Percentiles rank a stretch among this genome's conserved stretches.
Evolutionary conservation across 176 grass and related monocot species (phyloP).

Genomic region (Oryza rufipogon): DNA sequence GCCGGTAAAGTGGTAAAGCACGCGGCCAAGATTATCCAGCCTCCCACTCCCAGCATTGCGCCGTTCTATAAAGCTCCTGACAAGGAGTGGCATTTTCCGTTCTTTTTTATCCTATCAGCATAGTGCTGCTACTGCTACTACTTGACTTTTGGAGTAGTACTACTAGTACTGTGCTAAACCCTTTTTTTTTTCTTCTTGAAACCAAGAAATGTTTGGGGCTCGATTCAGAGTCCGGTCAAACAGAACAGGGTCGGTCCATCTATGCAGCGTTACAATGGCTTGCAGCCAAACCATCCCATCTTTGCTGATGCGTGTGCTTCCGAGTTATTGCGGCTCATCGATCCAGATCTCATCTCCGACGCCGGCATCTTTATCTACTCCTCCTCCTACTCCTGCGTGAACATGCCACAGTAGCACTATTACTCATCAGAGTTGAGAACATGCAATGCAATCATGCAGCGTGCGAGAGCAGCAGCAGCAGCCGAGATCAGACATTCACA

Average conservation of each 20-base stretch:
- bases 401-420: background rate
- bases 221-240: conserved; percentile 23
- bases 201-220: background rate
- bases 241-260: background rate
- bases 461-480: no score
- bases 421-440: background rate
- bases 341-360: conserved; percentile 44
- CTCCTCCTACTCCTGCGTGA: background rate
- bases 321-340: conserved; percentile 40
- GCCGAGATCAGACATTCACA: background rate
- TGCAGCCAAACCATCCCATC: conserved; percentile 49
- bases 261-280: conserved; percentile 8
- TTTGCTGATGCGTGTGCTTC: background rate
- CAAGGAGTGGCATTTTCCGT: conserved; percentile 8
- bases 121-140: background rate
- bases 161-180: background rate
- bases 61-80: conserved; percentile 3
- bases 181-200: background rate
- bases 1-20: conserved; percentile 47
- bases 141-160: background rate
- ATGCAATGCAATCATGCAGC: background rate
- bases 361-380: conserved; percentile 27
- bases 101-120: conserved; percentile 2
- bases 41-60: background rate
- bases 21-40: conserved; percentile 12